phyloP scores from a whole-genome alignment of 805 yeast genomes.

The Saccharomycopsis selenospora region DNA sequence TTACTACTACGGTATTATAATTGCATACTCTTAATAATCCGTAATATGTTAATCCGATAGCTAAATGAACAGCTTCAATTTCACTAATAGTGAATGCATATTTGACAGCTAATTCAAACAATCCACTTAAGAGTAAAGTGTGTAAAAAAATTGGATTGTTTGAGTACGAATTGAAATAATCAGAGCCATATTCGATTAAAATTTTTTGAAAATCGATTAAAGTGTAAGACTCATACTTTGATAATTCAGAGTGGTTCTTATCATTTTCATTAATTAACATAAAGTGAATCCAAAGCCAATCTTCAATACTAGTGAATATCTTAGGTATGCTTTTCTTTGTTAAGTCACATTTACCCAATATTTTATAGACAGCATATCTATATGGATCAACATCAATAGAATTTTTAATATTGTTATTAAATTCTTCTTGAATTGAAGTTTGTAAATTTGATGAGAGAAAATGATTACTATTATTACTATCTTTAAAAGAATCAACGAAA shows the following conservation, averaged over 20 bases:
- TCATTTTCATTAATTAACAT: conserved; percentile 59
- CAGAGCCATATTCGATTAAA: conserved; percentile 64
- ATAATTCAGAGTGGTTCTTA: conserved; percentile 32
- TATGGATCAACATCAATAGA: conserved; percentile 71
- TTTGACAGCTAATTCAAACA: conserved; percentile 73
- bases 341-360: conserved; percentile 84
- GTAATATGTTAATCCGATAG: conserved; percentile 70
- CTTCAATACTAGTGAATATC: conserved; percentile 76
- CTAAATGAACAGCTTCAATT: conserved; percentile 83
- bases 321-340: conserved; percentile 59
- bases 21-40: conserved; percentile 52
- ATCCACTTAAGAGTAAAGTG: conserved; percentile 64
- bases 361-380: conserved; percentile 82
- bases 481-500: conserved; percentile 42
- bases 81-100: conserved; percentile 57
- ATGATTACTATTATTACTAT: conserved; percentile 30
- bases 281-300: conserved; percentile 95
- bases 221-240: conserved; percentile 64
- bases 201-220: conserved; percentile 67
- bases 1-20: conserved; percentile 23
- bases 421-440: conserved; percentile 69
- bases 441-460: conserved; percentile 59
- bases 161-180: conserved; percentile 53
- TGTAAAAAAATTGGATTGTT: conserved; percentile 66
- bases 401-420: conserved; percentile 74